Evolutionary conservation across 1,139 yeast genomes (phyloP).

Genomic region (Yamadazyma buinensis): DNA sequence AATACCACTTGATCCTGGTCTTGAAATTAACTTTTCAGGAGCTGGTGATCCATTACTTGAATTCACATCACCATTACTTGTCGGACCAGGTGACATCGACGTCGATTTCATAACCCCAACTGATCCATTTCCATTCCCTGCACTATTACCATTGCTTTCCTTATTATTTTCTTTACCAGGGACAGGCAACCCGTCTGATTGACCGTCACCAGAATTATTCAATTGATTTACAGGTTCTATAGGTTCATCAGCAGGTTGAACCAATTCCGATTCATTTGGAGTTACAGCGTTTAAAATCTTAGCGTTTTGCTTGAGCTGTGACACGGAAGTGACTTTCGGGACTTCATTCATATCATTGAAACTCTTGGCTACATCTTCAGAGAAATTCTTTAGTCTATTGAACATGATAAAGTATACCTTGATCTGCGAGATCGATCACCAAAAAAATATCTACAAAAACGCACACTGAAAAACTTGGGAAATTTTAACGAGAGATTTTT

Average conservation of each 20-base stretch:
- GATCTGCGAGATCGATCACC: not conserved
- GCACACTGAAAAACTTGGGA: too few relatives aligned
- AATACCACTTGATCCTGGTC: not conserved
- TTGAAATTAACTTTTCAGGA: not conserved
- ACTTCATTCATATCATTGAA: constrained; percentile 32
- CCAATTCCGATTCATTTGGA: constrained; percentile 41
- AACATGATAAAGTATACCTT: constrained; percentile 25
- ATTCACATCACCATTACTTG: not conserved
- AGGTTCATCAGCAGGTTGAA: constrained; percentile 45
- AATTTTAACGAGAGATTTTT: too few relatives aligned
- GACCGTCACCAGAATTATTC: not conserved
- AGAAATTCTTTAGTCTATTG: constrained; percentile 50
- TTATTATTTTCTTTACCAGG: not conserved
- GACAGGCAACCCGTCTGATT: too few relatives aligned
- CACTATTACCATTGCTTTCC: not conserved
- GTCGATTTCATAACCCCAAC: too few relatives aligned
- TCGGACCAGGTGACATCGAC: too few relatives aligned
- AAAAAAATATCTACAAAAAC: too few relatives aligned
- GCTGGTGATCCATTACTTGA: too few relatives aligned
- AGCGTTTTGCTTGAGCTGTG: constrained; percentile 33
- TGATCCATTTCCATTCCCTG: not conserved
- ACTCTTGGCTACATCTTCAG: constrained; percentile 49
- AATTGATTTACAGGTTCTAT: not conserved
- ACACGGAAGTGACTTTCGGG: constrained; percentile 14
- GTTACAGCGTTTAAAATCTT: constrained; percentile 34